Evolutionary conservation across 768 basidiomycete genomes (phyloP), one percentile per base, ranked within the genome.

Genomic region (Filobasidium wieringae): DNA sequence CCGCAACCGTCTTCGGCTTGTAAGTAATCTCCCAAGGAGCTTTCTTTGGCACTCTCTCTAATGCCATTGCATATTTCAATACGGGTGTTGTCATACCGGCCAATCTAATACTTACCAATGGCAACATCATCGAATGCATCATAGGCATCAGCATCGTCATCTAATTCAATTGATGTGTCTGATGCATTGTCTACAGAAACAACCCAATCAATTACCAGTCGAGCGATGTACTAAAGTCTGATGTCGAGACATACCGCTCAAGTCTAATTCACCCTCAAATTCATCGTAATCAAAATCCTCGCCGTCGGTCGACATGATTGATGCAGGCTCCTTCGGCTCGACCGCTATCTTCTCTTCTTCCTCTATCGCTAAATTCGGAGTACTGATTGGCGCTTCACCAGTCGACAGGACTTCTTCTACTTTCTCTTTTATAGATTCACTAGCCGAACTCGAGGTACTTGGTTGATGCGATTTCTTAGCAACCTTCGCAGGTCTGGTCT

Each of bases 11-110:
- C 51, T 92, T 80, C 12, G 84, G 80, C 57, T 86, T 82, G 70
- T 83, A 86, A n/a, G 88, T 84, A 40, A 95, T 81, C 66, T 95
- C 88, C 69, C 89, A 95, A 1, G 68, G 67, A 37, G 68, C 70
- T 63, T 69, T 71, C 59, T 62, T 55, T 7, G 68, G 65, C 15
- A 59, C 59, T 50, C 67, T 64, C 24, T 51, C 59, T 29, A 32
- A 34, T 52, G 27, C 26, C 22, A 31, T 2, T 12, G 31, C 17
- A 5, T 34, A 19, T 26, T 27, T 14, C 19, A 24, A 32, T 7
- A 39, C 26, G 22, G 15, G n/a, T 17, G 14, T 19, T 8, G 19
- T 43, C 24, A 43, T 43, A 19, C 19, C 9, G 24, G 9, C 19
- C 41, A 24, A 9, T 11, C n/a, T n/a, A n/a, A 43, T 11, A 51